Base-by-base conservation (phyloP, 1,139 yeast species). In the Meyerozyma sp. region DNA sequence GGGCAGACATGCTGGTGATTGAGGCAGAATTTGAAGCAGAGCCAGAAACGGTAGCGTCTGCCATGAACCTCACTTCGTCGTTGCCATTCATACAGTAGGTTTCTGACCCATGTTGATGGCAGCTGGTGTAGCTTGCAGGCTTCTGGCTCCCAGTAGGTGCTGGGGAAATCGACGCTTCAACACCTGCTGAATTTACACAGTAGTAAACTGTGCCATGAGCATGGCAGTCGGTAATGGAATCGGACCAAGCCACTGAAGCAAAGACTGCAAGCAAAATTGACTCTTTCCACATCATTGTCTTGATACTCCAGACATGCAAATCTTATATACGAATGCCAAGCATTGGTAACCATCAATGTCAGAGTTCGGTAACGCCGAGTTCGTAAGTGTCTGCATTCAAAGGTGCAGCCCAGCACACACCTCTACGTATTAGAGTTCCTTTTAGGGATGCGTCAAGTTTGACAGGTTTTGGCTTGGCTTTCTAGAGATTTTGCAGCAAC, bases 81-180 rank as follows among this genome's bases (percentile, higher is more conserved):
- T 36, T 16, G 2, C 40, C 41, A 32, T 42, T 41, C 21, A 43
- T 6, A 14, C 48, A 46, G 16, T 29, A 36, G 14, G 40, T 40
- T 4, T 40, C 39, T 5, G 39, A 40, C 14, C 28, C 32, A 26
- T 43, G 46, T 4, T 29, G 13, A 30, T 43, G 48, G 26, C 48
- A 45, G 5, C 32, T 39, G n/a, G 44, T 39, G 42, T 61, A 65
- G 36, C 53, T 53, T 23, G 48, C 28, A 4, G 64, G 64, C 0
- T 61, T 57, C 18, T 46, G 44, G 8, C 38, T 49, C 7, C 51
- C 46, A 21, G 50, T 47, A 9, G 67, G 67, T 1, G 62, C 55
- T 4, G 70, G 70, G 4, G 48, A 41, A n/a, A 66, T 57, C 3
- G 46, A 44, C 4, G 70, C 71, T 46, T 65, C 70, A 16, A 35